These are phyloP conservation scores for Vaccinium macrocarpon DNA, from an alignment of 148 eudicot species.

Conservation along the genomic window DNA sequence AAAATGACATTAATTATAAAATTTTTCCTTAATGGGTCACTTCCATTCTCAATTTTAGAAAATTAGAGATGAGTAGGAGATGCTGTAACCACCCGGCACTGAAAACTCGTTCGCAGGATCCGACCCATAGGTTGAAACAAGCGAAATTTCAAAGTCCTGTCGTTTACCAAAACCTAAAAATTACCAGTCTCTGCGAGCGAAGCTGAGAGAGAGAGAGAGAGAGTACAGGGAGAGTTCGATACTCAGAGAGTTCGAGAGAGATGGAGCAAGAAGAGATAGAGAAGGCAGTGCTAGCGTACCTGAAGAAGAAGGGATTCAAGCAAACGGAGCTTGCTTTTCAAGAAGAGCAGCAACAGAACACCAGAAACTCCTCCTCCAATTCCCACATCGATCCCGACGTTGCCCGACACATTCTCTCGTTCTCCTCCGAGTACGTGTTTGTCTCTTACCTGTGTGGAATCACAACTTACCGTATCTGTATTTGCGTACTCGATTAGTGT, in stretches of 20 bases:
- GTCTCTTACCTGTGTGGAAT: not conserved
- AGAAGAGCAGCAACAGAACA: constrained; percentile 58
- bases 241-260: not conserved
- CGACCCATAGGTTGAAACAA: too few species aligned
- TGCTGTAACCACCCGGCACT: too few species aligned
- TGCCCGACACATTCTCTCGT: constrained; percentile 57
- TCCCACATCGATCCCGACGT: constrained; percentile 63
- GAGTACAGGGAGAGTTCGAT: not conserved
- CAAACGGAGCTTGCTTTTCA: constrained; percentile 76
- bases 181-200: not conserved
- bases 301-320: constrained; percentile 87
- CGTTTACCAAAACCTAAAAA: not conserved
- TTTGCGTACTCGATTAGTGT: not conserved
- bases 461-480: not conserved
- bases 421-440: constrained; percentile 49
- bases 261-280: constrained; percentile 85
- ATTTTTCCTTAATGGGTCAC: too few species aligned
- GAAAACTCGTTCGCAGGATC: too few species aligned
- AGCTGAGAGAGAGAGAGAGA: not conserved
- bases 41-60: too few species aligned
- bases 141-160: too few species aligned
- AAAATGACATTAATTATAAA: too few species aligned
- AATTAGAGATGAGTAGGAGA: too few species aligned
- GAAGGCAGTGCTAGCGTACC: constrained; percentile 70
- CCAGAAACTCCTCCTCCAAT: constrained; percentile 38